These are phyloP conservation scores for Eucalyptus tenuipes DNA, from an alignment of 345 rosid genomes.

Conservation along the genomic window DNA sequence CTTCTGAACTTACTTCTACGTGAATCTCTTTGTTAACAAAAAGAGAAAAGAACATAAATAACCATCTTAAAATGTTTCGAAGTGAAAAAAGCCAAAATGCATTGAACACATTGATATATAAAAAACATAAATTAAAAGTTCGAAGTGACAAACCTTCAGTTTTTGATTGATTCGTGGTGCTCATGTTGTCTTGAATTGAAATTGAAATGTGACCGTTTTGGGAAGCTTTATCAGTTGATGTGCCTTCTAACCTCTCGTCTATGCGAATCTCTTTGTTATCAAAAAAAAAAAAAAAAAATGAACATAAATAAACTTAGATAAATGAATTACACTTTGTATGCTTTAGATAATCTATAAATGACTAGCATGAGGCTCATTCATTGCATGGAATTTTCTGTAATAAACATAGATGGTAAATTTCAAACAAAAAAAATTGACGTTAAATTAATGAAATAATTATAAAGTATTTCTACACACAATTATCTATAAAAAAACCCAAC, in stretches of 20 bases:
- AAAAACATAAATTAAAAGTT: too few relatives aligned
- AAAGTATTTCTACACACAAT: neutral
- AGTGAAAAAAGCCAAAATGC: neutral
- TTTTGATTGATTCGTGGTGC: too few relatives aligned
- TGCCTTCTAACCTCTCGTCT: neutral
- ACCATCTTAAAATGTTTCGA: neutral
- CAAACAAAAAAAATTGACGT: fast-evolving
- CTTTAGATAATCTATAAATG: neutral
- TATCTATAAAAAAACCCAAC: too few relatives aligned
- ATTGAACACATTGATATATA: too few relatives aligned
- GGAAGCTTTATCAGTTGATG: neutral
- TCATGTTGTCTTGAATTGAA: too few relatives aligned
- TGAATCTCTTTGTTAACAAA: neutral
- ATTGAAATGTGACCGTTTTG: neutral
- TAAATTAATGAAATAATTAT: too few relatives aligned
- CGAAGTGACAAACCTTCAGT: too few relatives aligned
- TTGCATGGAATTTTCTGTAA: neutral
- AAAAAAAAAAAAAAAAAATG: neutral
- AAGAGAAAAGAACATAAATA: neutral
- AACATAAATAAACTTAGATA: neutral
- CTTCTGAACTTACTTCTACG: neutral
- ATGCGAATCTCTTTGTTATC: neutral
- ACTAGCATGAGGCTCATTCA: neutral
- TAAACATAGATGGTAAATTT: neutral
- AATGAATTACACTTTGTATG: neutral